These are phyloP conservation scores for Hirschioporus abietinus DNA, from an alignment of 768 basidiomycete species.

Conservation along the genomic window DNA sequence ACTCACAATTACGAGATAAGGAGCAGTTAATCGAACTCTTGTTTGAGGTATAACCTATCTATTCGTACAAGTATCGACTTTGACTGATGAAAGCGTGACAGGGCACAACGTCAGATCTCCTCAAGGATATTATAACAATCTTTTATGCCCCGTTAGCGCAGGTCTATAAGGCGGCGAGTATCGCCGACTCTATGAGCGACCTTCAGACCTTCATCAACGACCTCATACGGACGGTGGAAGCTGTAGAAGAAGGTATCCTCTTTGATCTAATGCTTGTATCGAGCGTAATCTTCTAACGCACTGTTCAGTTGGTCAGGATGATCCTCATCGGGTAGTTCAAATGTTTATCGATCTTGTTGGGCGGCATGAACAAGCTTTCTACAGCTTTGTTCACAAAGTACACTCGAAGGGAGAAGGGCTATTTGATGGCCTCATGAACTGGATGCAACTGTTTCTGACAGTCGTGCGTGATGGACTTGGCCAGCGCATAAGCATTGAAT, in stretches of 20 bases:
- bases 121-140: constrained; percentile 98
- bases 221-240: constrained; percentile 90
- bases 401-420: constrained; percentile 94
- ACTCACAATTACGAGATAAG: constrained; percentile 76
- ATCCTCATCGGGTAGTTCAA: constrained; percentile 84
- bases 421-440: constrained; percentile 91
- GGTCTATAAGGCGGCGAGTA: constrained; percentile 96
- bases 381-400: constrained; percentile 96
- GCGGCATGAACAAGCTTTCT: constrained; percentile 94
- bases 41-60: constrained; percentile 68
- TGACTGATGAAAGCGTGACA: constrained; percentile 25
- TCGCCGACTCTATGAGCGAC: constrained; percentile 88
- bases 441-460: constrained; percentile 94
- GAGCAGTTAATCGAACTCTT: constrained; percentile 90
- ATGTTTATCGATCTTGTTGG: constrained; percentile 90
- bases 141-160: constrained; percentile 96
- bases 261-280: not conserved
- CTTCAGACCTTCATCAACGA: constrained; percentile 93
- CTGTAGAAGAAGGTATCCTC: constrained; percentile 78
- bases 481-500: constrained; percentile 71
- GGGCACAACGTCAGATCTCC: constrained; percentile 90
- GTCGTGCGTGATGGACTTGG: constrained; percentile 87
- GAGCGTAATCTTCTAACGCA: not conserved
- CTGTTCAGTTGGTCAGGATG: constrained; percentile 66
- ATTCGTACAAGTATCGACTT: constrained; percentile 2